Base-by-base conservation (phyloP, 2,329 filamentous ascomycete species). In the Beauveria medogensis region DNA sequence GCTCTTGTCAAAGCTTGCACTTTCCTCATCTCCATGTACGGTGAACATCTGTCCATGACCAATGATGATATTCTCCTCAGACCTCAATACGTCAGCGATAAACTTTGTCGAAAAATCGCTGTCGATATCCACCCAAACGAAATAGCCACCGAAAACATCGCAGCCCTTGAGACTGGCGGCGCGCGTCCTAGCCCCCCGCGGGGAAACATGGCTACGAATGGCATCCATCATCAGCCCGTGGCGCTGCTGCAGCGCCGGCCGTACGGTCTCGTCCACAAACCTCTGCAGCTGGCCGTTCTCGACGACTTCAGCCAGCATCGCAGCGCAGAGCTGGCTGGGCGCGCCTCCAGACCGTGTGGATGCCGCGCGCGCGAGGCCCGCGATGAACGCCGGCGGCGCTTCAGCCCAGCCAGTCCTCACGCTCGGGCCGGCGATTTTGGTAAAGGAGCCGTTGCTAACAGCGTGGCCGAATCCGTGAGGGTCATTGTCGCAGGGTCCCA, bases 381-480 rank as follows among this genome's bases (percentile, higher is more conserved):
- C 69, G 2, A 75, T 77, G 66, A 84, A 81, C 41, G 75, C 78
- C 0, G 80, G 77, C 6, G 85, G 86, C 0, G 82, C 88, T 71
- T 96, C 91, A 1, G 86, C 83, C 92, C 92, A 97, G n/a, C 93
- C 93, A 0, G 89, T 92, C 9, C 93, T 81, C 55, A 89, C 74
- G 0, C 93, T 93, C 0, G 93, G 92, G 0, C 85, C 91, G 34
- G 86, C 82, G 43, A 97, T 85, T 73, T 97, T 97, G 70, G 86
- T 91, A 73, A 97, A 97, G 6, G 88, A 91, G 22, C 90, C 92
- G 70, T 97, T 97, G 67, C 88, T 92, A 41, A 92, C 78, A 10
- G 85, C 82, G 71, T 97, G 87, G 12, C 93, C 92, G 70, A 93
- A 96, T 26, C 69, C 67, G 1, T 65, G 64, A 0, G 71, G 71